Evolutionary conservation across 2,329 filamentous ascomycete genomes (phyloP).

Genomic region (Dothideomycetes sp.): DNA sequence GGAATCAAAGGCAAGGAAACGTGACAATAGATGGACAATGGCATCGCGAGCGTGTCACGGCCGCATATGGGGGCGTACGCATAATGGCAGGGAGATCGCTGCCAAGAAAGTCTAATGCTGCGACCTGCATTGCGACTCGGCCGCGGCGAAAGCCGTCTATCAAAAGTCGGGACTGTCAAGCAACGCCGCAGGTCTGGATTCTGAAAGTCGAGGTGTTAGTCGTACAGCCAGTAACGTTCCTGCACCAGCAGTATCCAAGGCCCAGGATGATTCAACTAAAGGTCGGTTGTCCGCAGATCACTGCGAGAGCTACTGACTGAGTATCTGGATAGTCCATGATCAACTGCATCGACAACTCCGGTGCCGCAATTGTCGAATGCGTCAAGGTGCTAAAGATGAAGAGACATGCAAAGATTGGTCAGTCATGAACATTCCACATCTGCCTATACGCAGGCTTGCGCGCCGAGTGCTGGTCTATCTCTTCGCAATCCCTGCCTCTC

Average conservation of each 20-base stretch:
- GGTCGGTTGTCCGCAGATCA: conserved; percentile 13
- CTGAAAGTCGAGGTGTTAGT: too few relatives aligned
- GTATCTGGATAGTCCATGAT: conserved; percentile 63
- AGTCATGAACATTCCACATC: conserved; percentile 15
- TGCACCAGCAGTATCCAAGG: too few relatives aligned
- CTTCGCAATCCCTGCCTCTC: too few relatives aligned
- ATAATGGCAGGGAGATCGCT: neutral
- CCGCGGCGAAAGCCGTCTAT: neutral
- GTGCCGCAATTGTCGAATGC: conserved; percentile 94
- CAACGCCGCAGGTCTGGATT: too few relatives aligned
- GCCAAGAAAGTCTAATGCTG: neutral
- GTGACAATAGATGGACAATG: neutral
- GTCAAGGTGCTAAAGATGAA: conserved; percentile 88
- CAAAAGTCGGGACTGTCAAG: neutral
- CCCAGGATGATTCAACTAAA: conserved; percentile 69
- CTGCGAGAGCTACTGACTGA: conserved; percentile 1
- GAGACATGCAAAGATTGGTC: conserved; percentile 78
- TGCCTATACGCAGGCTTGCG: too few relatives aligned
- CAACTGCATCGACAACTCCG: conserved; percentile 99
- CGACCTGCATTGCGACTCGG: neutral
- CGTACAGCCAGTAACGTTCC: too few relatives aligned
- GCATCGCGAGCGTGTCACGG: neutral
- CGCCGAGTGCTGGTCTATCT: too few relatives aligned
- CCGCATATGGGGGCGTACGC: too few relatives aligned
- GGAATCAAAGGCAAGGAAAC: neutral